Conservation (phyloP, 2,329 filamentous ascomycete genomes). For the Colletotrichum sp. region DNA sequence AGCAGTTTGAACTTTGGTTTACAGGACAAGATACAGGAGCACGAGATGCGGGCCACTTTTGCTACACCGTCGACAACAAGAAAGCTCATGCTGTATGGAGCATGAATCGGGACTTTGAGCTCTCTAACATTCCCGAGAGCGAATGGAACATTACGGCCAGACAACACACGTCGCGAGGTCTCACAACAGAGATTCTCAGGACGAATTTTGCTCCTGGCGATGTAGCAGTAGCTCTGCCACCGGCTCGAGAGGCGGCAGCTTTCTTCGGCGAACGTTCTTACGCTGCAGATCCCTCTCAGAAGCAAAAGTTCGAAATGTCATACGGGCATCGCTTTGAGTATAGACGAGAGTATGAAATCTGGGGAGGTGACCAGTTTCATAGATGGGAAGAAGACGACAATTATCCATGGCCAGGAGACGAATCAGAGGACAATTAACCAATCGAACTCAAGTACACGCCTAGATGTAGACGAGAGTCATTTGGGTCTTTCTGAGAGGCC, state of each 20-base stretch:
- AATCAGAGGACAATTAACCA: background rate
- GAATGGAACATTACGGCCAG: background rate
- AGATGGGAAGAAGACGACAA: background rate
- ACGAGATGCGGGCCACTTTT: background rate
- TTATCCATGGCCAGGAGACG: background rate
- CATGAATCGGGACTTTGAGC: background rate
- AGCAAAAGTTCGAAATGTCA: background rate
- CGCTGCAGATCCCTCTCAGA: background rate
- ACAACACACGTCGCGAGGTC: background rate
- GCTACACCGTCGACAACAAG: background rate
- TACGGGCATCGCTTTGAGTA: background rate
- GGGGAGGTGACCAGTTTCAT: accelerated
- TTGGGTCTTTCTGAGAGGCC: background rate
- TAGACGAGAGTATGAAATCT: background rate
- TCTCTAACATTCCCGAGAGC: accelerated
- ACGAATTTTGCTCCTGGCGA: background rate
- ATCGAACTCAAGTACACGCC: background rate
- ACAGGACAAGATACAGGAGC: background rate
- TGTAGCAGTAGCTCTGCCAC: background rate
- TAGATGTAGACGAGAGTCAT: background rate
- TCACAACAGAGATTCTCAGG: background rate
- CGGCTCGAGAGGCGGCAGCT: background rate
- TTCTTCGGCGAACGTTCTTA: background rate
- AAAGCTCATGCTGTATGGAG: background rate
- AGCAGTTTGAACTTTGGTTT: background rate